These are phyloP conservation scores for Dictyophora rubrovolvata DNA, from an alignment of 768 basidiomycete genomes.

Conservation along the genomic window DNA sequence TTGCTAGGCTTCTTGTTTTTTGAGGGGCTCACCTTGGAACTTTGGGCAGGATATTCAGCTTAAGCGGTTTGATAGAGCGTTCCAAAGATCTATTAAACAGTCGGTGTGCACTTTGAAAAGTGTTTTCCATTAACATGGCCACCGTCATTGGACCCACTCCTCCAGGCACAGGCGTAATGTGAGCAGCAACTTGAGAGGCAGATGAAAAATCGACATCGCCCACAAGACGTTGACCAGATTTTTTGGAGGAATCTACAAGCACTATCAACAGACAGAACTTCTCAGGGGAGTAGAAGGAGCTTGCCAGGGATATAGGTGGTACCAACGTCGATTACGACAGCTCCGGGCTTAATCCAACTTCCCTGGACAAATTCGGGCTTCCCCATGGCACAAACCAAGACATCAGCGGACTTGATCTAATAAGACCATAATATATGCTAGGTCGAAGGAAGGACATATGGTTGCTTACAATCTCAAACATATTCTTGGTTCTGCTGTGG, in stretches of 20 bases:
- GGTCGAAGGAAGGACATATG: slow-evolving; percentile 6
- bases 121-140: slow-evolving; percentile 95
- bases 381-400: slow-evolving; percentile 95
- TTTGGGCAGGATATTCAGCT: slow-evolving; percentile 67
- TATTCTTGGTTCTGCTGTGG: slow-evolving; percentile 80
- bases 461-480: slow-evolving; percentile 61
- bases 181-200: slow-evolving; percentile 68
- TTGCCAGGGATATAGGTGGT: slow-evolving; percentile 90
- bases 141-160: slow-evolving; percentile 99
- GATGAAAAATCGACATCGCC: slow-evolving; percentile 87
- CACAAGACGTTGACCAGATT: slow-evolving; percentile 90
- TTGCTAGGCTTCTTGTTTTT: neutral
- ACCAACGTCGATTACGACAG: slow-evolving; percentile 94
- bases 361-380: slow-evolving; percentile 85
- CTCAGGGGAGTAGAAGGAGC: slow-evolving; percentile 8
- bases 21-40: slow-evolving; percentile 50
- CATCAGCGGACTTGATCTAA: slow-evolving; percentile 79
- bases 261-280: neutral
- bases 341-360: slow-evolving; percentile 91
- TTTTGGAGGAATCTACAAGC: slow-evolving; percentile 71
- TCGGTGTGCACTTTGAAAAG: slow-evolving; percentile 72
- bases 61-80: slow-evolving; percentile 67
- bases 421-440: slow-evolving; percentile 7
- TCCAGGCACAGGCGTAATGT: slow-evolving; percentile 96
- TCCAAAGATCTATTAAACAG: slow-evolving; percentile 60